Conservation (phyloP, 169 alveolate genomes). For the Plasmodium berghei region DNA sequence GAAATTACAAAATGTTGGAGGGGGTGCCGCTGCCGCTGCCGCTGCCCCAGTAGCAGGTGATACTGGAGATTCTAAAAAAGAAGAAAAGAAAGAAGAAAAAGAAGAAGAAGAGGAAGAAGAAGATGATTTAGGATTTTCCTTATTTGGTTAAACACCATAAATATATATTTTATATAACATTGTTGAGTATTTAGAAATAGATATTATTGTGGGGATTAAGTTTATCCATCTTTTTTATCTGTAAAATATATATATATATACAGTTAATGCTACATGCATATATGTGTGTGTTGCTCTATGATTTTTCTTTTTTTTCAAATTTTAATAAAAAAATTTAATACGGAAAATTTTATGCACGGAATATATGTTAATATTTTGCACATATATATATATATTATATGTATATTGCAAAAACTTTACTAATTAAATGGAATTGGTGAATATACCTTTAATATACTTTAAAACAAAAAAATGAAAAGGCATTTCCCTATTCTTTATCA, state of each 20-base stretch:
- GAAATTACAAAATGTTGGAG: conserved; percentile 83
- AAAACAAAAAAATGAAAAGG: conserved; percentile 2
- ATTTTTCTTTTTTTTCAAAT: background rate
- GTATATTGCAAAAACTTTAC: background rate
- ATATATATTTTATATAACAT: background rate
- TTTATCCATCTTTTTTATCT: background rate
- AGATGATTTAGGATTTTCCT: conserved; percentile 88
- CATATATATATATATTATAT: background rate
- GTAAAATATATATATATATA: background rate
- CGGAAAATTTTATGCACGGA: background rate
- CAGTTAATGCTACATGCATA: background rate
- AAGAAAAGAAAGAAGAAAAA: conserved; percentile 80
- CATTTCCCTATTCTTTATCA: background rate
- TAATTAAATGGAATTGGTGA: conserved; percentile 7
- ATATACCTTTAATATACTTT: conserved; percentile 23
- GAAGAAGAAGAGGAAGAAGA: conserved; percentile 87
- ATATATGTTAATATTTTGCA: too few relatives aligned
- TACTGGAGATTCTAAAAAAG: conserved; percentile 77
- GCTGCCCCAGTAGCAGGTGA: conserved; percentile 80
- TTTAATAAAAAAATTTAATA: background rate
- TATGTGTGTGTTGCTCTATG: background rate
- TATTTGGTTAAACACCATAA: conserved; percentile 79
- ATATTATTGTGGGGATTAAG: background rate
- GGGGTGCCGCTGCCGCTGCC: conserved; percentile 82
- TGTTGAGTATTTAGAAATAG: background rate